Evolutionary conservation across 257 asterid genomes (phyloP).

Genomic region (Sherardia arvensis): DNA sequence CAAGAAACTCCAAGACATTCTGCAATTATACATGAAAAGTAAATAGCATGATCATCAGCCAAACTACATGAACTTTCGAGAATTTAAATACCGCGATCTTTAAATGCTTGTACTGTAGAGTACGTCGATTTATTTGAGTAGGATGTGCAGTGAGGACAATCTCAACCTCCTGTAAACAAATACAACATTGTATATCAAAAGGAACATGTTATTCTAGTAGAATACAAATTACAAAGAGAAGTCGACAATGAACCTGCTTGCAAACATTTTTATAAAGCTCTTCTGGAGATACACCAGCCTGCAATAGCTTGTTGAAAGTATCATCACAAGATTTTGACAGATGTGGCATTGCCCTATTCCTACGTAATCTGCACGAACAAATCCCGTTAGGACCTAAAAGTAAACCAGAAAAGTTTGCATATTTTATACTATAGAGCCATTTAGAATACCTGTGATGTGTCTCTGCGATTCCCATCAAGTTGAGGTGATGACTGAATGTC

Average conservation of each 20-base stretch:
- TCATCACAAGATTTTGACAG: slow-evolving; percentile 91
- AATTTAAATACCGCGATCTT: slow-evolving; percentile 57
- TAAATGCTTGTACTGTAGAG: slow-evolving; percentile 90
- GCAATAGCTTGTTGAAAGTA: slow-evolving; percentile 70
- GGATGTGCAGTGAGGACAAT: slow-evolving; percentile 99
- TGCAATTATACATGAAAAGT: slow-evolving; percentile 16
- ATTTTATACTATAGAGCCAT: not conserved
- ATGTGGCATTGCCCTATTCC: slow-evolving; percentile 41
- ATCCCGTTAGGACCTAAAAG: slow-evolving; percentile 7
- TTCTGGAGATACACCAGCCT: slow-evolving; percentile 70
- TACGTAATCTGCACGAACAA: slow-evolving; percentile 57
- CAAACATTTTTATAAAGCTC: slow-evolving; percentile 77
- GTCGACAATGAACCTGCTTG: slow-evolving; percentile 56
- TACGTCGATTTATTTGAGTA: slow-evolving; percentile 87
- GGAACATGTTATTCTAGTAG: not conserved
- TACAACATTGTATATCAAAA: slow-evolving; percentile 6
- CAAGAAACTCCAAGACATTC: slow-evolving; percentile 91
- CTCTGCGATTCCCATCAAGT: slow-evolving; percentile 86
- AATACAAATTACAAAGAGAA: not conserved
- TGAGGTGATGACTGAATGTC: slow-evolving; percentile 85
- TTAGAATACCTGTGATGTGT: slow-evolving; percentile 74
- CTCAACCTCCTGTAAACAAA: slow-evolving; percentile 65
- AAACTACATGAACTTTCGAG: not conserved
- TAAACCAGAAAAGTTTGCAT: not conserved
- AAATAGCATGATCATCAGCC: not conserved